A percentile compares a stretch with the other conserved stretches of the same genome.
These are phyloP conservation scores for Fusarium haematococcum DNA, from an alignment of 2,329 filamentous ascomycete species.

Conservation along the genomic window DNA sequence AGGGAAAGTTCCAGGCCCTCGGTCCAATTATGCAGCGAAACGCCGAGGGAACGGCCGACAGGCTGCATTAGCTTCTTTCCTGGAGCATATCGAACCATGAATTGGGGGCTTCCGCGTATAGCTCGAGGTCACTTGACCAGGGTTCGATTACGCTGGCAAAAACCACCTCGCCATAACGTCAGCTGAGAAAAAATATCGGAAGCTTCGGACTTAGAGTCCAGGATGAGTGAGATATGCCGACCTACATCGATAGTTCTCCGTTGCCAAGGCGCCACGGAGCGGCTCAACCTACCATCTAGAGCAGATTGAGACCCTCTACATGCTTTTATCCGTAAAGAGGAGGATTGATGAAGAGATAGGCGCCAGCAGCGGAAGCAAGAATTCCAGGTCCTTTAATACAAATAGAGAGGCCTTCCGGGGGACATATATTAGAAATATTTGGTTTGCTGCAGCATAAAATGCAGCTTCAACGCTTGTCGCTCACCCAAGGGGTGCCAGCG, in stretches of 20 bases:
- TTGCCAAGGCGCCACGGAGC: not conserved
- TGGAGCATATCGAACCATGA: not conserved
- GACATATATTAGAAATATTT: no score
- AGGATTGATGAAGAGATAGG: rapidly evolving
- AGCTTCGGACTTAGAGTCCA: not conserved
- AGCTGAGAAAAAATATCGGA: not conserved
- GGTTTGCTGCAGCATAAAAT: no score
- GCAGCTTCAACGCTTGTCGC: no score
- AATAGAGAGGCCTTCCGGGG: no score
- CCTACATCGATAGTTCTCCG: not conserved
- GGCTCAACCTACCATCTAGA: not conserved
- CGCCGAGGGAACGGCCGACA: not conserved
- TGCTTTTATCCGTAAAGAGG: not conserved
- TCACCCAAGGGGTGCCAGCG: no score
- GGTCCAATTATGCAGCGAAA: not conserved
- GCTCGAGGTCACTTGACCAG: not conserved
- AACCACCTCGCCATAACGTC: not conserved
- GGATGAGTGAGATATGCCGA: not conserved
- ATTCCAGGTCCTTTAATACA: no score
- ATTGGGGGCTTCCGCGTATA: not conserved
- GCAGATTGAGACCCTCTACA: not conserved
- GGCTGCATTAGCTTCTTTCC: not conserved
- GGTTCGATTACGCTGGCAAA: not conserved
- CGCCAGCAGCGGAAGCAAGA: not conserved
- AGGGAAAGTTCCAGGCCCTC: not conserved